phyloP scores from a whole-genome alignment of 768 basidiomycete genomes.

The Collybiopsis luxurians region DNA sequence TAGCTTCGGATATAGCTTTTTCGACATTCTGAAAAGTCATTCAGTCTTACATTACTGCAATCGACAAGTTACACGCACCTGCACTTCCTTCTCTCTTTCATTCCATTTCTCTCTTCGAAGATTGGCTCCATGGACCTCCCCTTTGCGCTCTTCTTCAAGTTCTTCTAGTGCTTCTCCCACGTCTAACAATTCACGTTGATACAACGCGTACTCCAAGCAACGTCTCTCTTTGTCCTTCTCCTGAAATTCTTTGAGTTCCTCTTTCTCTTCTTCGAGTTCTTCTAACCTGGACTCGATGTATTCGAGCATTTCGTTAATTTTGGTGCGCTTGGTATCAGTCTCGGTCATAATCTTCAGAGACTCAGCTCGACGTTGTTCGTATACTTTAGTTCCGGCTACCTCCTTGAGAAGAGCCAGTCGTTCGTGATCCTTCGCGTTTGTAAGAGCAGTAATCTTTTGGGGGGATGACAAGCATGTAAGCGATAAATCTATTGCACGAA shows the following conservation, averaged over 20 bases:
- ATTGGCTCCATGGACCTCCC: conserved; percentile 85
- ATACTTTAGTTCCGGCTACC: conserved; percentile 97
- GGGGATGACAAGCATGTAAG: conserved; percentile 12
- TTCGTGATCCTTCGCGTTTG: conserved; percentile 96
- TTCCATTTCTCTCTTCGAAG: conserved; percentile 79
- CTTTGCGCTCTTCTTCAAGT: conserved; percentile 77
- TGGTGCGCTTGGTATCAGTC: conserved; percentile 88
- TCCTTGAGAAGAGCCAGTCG: conserved; percentile 94
- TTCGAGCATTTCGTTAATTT: conserved; percentile 86
- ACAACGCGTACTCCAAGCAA: conserved; percentile 92
- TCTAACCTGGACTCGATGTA: conserved; percentile 87
- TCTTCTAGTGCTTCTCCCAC: conserved; percentile 83
- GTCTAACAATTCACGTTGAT: conserved; percentile 88
- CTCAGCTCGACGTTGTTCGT: conserved; percentile 91
- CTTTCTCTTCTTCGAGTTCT: conserved; percentile 97
- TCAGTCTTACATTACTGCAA: neutral
- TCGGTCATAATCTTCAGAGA: conserved; percentile 97
- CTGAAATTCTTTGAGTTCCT: conserved; percentile 95
- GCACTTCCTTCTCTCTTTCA: conserved; percentile 79
- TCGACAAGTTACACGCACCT: conserved; percentile 43
- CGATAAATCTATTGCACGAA: neutral
- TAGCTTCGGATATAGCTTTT: conserved; percentile 63
- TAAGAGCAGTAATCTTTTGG: conserved; percentile 85
- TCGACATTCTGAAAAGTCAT: conserved; percentile 58
- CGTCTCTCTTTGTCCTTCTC: conserved; percentile 93